These are phyloP conservation scores for Cicer yamashitae DNA, from an alignment of 306 rosid species.

Conservation along the genomic window DNA sequence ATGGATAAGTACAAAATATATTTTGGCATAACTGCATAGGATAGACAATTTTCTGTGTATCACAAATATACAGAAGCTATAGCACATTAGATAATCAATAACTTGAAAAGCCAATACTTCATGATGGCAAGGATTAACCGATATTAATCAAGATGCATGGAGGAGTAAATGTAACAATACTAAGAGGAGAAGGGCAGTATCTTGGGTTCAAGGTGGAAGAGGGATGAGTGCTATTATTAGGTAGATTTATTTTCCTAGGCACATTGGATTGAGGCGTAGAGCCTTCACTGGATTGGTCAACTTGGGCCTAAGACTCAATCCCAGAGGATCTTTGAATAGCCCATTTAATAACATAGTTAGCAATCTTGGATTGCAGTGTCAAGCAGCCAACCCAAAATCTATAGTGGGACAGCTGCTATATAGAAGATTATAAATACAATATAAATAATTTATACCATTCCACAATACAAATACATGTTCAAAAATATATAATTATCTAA, in stretches of 20 bases:
- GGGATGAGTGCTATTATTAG: background rate
- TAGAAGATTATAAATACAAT: background rate
- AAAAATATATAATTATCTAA: too few species aligned
- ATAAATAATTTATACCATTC: background rate
- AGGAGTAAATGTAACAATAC: conserved; percentile 1
- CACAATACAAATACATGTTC: background rate
- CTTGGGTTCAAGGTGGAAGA: conserved; percentile 16
- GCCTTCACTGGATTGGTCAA: background rate
- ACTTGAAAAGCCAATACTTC: conserved; percentile 6
- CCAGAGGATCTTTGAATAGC: background rate
- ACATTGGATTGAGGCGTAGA: background rate
- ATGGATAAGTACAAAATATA: conserved; percentile 27
- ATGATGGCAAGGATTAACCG: conserved; percentile 12
- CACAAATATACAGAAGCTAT: conserved; percentile 22
- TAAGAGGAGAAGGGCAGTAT: conserved; percentile 4
- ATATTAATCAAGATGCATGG: conserved; percentile 16
- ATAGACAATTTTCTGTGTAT: background rate
- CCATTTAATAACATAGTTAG: background rate
- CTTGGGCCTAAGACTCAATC: background rate
- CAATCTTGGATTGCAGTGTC: background rate
- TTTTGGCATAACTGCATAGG: background rate
- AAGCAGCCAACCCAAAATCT: background rate
- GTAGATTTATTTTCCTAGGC: conserved; percentile 6
- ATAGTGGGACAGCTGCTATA: background rate
- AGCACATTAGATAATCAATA: conserved; percentile 16